phyloP scores from a whole-genome alignment of 306 rosid genomes.

The Cicer cuneatum region DNA sequence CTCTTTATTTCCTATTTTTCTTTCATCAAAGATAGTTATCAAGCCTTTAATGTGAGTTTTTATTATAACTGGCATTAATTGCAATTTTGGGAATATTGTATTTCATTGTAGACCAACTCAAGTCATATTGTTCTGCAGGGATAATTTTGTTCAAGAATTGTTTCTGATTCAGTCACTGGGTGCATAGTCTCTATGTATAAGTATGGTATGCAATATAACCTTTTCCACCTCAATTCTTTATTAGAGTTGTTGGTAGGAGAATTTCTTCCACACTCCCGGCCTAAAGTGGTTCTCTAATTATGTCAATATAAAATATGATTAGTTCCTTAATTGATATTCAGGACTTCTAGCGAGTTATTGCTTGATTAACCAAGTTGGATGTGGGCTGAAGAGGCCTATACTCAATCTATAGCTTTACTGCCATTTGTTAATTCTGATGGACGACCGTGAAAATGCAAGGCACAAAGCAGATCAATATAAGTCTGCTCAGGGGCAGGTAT shows the following conservation, averaged over 20 bases:
- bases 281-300: slow-evolving; percentile 1
- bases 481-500: slow-evolving; percentile 94
- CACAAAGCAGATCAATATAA: slow-evolving; percentile 89
- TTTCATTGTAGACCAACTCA: slow-evolving; percentile 13
- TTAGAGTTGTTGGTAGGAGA: slow-evolving; percentile 7
- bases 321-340: slow-evolving; percentile 44
- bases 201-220: slow-evolving; percentile 42
- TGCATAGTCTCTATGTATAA: slow-evolving; percentile 14
- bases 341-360: slow-evolving; percentile 40
- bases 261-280: background rate
- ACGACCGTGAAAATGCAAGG: slow-evolving; percentile 94
- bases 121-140: slow-evolving; percentile 38
- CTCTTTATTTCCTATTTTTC: background rate
- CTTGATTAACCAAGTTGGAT: slow-evolving; percentile 38
- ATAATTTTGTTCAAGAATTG: slow-evolving; percentile 20
- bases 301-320: slow-evolving; percentile 30
- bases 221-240: slow-evolving; percentile 21
- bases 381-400: slow-evolving; percentile 38
- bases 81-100: slow-evolving; percentile 10
- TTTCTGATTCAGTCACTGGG: slow-evolving; percentile 15
- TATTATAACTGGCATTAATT: background rate
- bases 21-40: background rate
- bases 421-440: slow-evolving; percentile 64
- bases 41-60: slow-evolving; percentile 3
- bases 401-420: slow-evolving; percentile 45